Conservation (phyloP, 495 filamentous ascomycete species). For the Staphylotrichum tortipilum region DNA sequence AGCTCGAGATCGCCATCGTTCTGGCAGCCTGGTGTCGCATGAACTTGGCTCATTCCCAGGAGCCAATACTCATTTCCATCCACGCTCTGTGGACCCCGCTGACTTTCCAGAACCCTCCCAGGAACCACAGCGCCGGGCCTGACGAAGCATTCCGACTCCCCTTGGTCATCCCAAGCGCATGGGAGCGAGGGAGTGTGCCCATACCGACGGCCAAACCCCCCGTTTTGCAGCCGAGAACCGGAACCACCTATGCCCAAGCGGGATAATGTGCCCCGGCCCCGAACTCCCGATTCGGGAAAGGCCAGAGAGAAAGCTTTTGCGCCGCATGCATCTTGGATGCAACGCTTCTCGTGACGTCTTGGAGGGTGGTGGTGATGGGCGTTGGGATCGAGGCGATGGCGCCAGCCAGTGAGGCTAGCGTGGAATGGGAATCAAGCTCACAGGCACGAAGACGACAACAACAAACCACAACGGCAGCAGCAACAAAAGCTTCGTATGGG, state of each 20-base stretch:
- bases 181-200: neutral
- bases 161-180: no score
- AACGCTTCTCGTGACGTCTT: neutral
- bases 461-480: no score
- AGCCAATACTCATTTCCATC: conserved; percentile 21
- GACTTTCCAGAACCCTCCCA: conserved; percentile 7
- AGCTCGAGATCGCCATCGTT: neutral
- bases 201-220: no score
- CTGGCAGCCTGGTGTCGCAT: conserved; percentile 14
- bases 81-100: conserved; percentile 2
- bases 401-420: no score
- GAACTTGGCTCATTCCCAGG: conserved; percentile 16
- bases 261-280: neutral
- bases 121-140: conserved; percentile 6
- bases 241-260: neutral
- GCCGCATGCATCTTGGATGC: neutral
- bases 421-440: no score
- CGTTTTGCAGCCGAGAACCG: no score
- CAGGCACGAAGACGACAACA: no score
- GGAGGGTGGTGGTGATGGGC: no score
- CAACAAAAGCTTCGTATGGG: no score
- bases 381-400: no score
- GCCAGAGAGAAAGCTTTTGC: neutral
- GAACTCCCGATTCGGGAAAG: neutral
- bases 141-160: no score